Evolutionary conservation across 2,329 filamentous ascomycete species (phyloP).

Genomic region (Apiospora marii): DNA sequence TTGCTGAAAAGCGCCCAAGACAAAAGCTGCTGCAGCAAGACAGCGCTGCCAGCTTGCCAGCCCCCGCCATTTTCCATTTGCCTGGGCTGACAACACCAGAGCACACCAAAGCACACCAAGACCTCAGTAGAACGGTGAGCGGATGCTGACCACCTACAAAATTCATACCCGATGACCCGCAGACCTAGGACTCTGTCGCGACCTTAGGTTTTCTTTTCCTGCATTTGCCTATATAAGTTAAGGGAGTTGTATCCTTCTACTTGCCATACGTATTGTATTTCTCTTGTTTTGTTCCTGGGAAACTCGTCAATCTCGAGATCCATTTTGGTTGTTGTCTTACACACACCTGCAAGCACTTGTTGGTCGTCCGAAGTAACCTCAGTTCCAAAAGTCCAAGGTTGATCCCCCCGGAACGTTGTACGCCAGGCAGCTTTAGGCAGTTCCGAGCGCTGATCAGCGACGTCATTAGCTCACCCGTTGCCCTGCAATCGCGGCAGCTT

Average conservation of each 20-base stretch:
- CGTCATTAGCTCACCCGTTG: conserved; percentile 8
- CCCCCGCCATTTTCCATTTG: conserved; percentile 9
- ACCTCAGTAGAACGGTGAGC: not conserved
- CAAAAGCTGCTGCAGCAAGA: not conserved
- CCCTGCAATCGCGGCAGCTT: conserved; percentile 1
- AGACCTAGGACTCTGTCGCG: not conserved
- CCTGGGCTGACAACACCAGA: not conserved
- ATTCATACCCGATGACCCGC: conserved; percentile 14
- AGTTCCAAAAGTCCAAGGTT: not conserved
- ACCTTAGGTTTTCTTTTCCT: not conserved
- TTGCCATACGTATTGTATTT: not conserved
- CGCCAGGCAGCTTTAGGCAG: conserved; percentile 6
- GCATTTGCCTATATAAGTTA: not conserved
- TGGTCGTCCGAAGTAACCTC: conserved; percentile 13
- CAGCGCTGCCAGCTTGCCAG: not conserved
- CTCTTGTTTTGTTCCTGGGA: not conserved
- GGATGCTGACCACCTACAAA: not conserved
- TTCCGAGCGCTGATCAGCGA: conserved; percentile 4
- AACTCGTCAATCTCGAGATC: not conserved
- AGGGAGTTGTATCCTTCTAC: not conserved
- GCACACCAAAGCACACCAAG: no score
- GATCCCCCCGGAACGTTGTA: conserved; percentile 2
- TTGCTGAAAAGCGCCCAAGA: not conserved
- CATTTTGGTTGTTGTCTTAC: not conserved
- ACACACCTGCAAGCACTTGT: not conserved